Base-by-base conservation (phyloP, 148 eudicot species). In the Polygonum maritimum region DNA sequence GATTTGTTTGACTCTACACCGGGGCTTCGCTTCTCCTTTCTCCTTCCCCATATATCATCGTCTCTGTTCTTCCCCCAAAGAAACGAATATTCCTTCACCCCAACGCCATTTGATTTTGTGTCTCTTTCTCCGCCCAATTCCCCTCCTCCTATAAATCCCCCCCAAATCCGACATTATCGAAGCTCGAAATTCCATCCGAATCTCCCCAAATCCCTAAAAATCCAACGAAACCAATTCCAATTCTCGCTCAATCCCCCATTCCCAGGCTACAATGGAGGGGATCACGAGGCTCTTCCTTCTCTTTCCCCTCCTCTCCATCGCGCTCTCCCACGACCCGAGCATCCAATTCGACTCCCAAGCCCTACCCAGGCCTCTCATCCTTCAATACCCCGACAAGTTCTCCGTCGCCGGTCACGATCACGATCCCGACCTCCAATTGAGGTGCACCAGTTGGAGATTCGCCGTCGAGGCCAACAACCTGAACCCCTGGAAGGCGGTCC, bases 361-460 rank as follows among this genome's bases (percentile, higher is more conserved):
- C 38, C 76, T 57, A 40, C 45, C 70, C 48, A 82, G 93, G 54
- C 90, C 91, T 11, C 51, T 90, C 47, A 87, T 88, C 51, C 54
- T 86, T 39, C 85, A 88, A 75, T 87, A 80, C 76, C 75, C 85
- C 13, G 84, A 87, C 78, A 82, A 47, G 49, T 77, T 48, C 33
- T 10, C 62, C 48, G 8, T 54, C 19, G 83, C 84, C 1, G 78
- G 39, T 0, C 79, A 79, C 44, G 90, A 85, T 51, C 79, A 79
- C 44, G 90, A 85, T 51, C 80, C 81, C 21, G 89, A 84, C 9
- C n/a, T 78, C 16, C 19, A 48, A 10, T 82, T 86, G 41, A 69
- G 83, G 65, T 94, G 98, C 75, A 81, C 87, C 40, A 90, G 94
- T 45, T 95, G 98, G 98, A 88, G 98, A 70, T 83, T 95, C 52